Conservation (phyloP, 2,329 filamentous ascomycete species). For the Zymoseptoria ardabiliae region DNA sequence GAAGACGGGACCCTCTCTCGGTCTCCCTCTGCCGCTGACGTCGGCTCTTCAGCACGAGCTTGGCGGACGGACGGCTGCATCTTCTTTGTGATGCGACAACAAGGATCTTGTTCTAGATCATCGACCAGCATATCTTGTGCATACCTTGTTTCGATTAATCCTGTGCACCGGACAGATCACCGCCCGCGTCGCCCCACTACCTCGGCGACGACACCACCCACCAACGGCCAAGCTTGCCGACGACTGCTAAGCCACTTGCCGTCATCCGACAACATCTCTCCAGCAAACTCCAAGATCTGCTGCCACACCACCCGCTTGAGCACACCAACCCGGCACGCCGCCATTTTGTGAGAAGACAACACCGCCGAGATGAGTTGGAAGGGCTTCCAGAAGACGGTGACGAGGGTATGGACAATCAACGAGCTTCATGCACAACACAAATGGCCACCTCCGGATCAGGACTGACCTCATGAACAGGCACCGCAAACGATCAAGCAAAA, state of each 20-base stretch:
- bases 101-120: neutral
- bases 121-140: neutral
- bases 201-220: neutral
- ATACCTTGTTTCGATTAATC: neutral
- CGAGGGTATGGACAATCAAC: conserved; percentile 54
- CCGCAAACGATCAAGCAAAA: conserved; percentile 85
- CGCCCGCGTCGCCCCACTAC: neutral
- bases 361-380: conserved; percentile 78
- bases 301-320: neutral
- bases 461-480: conserved; percentile 46
- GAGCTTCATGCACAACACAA: neutral
- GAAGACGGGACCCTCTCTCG: too few relatives aligned
- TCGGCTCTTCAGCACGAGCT: neutral
- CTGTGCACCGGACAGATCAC: neutral
- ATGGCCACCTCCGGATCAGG: neutral
- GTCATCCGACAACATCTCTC: neutral
- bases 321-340: neutral
- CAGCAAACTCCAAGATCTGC: neutral
- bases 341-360: neutral
- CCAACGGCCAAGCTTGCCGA: neutral
- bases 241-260: neutral
- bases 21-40: too few relatives aligned
- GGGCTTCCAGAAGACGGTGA: conserved; percentile 84
- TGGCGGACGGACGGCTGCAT: neutral
- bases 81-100: neutral